phyloP scores from a whole-genome alignment of 805 yeast species.

The Ogataea glucozyma region DNA sequence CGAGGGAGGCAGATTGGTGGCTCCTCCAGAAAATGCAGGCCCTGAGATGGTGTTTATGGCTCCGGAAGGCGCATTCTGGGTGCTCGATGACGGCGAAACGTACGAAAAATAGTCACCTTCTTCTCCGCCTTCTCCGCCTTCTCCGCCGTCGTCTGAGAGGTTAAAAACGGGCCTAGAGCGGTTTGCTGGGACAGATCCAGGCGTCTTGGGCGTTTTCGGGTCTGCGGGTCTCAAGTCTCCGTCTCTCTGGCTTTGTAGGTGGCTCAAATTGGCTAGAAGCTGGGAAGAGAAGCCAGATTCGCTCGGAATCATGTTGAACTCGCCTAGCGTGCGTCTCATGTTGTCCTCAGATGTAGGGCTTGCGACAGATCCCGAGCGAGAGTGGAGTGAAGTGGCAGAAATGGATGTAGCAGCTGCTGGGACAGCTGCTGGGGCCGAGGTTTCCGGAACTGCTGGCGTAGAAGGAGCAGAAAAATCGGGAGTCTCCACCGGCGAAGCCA shows the following conservation, averaged over 20 bases:
- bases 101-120: slow-evolving; percentile 38
- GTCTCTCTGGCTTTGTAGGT: slow-evolving; percentile 50
- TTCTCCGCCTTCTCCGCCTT: not conserved
- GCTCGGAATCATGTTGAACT: slow-evolving; percentile 29
- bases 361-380: slow-evolving; percentile 1
- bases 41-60: slow-evolving; percentile 20
- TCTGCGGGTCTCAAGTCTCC: no score
- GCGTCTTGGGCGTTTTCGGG: slow-evolving; percentile 25
- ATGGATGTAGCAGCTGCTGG: not conserved
- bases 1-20: slow-evolving; percentile 12
- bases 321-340: slow-evolving; percentile 18
- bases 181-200: no score
- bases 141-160: slow-evolving; percentile 23
- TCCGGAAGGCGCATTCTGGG: not conserved
- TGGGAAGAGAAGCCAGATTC: slow-evolving; percentile 29
- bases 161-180: slow-evolving; percentile 33
- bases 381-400: not conserved
- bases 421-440: no score
- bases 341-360: slow-evolving; percentile 6
- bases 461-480: slow-evolving; percentile 43
- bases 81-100: slow-evolving; percentile 3
- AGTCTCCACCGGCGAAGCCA: slow-evolving; percentile 48
- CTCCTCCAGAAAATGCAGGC: slow-evolving; percentile 26
- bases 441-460: slow-evolving; percentile 19
- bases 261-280: slow-evolving; percentile 54